These are phyloP conservation scores for Heritiera fomes DNA, from an alignment of 345 rosid species.

Conservation along the genomic window DNA sequence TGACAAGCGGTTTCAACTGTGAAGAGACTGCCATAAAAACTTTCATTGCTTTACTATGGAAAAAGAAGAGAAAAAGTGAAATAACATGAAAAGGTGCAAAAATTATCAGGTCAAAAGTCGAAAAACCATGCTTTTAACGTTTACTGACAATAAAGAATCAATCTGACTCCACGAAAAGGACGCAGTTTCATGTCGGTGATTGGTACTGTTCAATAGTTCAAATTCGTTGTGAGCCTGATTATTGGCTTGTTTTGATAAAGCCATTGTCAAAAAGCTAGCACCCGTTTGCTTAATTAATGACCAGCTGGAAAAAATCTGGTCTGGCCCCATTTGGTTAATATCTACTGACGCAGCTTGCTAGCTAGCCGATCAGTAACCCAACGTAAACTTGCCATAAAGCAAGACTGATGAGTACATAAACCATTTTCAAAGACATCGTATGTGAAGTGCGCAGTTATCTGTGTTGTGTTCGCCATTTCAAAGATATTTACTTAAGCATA, in stretches of 20 bases:
- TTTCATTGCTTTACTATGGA: not conserved
- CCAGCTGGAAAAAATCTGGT: not conserved
- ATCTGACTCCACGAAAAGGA: not conserved
- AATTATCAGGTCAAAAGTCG: not conserved
- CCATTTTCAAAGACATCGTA: too few species aligned
- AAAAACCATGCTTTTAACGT: constrained; percentile 8
- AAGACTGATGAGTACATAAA: not conserved
- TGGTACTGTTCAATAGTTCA: not conserved
- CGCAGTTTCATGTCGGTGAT: not conserved
- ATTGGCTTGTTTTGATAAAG: not conserved
- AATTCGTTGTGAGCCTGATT: not conserved
- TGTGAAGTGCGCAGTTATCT: too few species aligned
- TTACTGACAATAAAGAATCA: constrained; percentile 1
- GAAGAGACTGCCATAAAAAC: not conserved
- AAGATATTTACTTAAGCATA: too few species aligned
- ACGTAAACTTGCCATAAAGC: not conserved
- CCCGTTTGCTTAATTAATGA: not conserved
- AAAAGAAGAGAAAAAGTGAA: not conserved
- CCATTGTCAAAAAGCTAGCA: not conserved
- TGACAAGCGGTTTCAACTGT: not conserved
- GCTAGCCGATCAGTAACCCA: not conserved
- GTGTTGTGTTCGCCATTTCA: too few species aligned
- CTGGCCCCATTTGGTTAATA: not conserved
- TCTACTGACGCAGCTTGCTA: not conserved
- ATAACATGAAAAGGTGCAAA: not conserved